Base-by-base conservation (phyloP, 495 filamentous ascomycete genomes). In the Penicillium paxilli region DNA sequence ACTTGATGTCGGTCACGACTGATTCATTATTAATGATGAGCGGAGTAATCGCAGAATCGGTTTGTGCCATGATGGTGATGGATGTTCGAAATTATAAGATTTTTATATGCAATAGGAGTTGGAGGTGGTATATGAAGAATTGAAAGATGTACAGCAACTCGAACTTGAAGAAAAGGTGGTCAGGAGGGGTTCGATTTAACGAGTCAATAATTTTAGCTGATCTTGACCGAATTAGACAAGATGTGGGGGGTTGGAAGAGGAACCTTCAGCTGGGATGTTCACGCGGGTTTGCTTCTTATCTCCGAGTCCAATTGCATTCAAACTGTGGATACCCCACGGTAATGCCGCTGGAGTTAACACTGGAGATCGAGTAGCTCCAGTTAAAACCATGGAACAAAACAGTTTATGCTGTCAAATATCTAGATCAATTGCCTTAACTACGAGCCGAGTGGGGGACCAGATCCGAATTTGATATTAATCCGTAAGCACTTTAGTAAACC, bases 1-100 rank as follows among this genome's bases (percentile, higher is more conserved):
- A 93, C 16, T 80, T 85, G 45, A 75, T 76, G 9, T 79, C 62
- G 21, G 82, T 82, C 42, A 75, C 73, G 47, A 83, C 69, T 50
- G 89, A 85, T 64, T 87, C 76, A 70, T 87, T 87, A 57, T 86
- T 83, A 73, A 93, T 88, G 49, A 87, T 77, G 59, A 94, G 85
- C 33, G 90, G 90, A 19, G 89, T 77, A 35, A 66, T 65, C 23
- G 58, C 57, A 22, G 35, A 38, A 2, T 21, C 10, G 20, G 21
- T 57, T 60, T 14, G 42, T 11, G 50, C 44, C 58, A 55, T 61
- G 38, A 17, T 26, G 35, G 21, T 30, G 20, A 52, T 52, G 40
- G 26, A 22, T 32, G 30, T 32, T n/a, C n/a, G n/a, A n/a, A n/a
- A n/a, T n/a, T n/a, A n/a, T n/a, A n/a, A n/a, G n/a, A n/a, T n/a